Evolutionary conservation across 345 rosid species (phyloP).

Genomic region (Combretum micranthum): DNA sequence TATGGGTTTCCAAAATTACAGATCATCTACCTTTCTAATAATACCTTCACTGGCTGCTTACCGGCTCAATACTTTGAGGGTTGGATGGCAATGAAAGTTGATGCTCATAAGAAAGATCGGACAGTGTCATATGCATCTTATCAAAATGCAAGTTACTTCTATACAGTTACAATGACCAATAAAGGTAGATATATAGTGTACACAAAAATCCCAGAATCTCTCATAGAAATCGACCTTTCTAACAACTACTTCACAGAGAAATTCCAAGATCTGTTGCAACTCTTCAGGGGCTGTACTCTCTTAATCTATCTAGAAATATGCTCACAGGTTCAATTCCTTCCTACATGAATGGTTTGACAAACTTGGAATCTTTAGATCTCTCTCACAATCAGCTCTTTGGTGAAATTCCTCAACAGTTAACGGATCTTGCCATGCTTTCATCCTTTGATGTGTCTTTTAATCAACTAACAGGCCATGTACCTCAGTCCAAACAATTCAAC

Average conservation of each 20-base stretch:
- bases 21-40: constrained; percentile 13
- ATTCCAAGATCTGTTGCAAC: constrained; percentile 8
- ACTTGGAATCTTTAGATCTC: not conserved
- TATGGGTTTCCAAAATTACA: constrained; percentile 5
- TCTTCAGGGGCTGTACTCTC: not conserved
- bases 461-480: not conserved
- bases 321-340: not conserved
- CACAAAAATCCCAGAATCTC: not conserved
- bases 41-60: constrained; percentile 10
- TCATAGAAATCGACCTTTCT: constrained; percentile 1
- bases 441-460: not conserved
- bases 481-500: not conserved
- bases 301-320: constrained; percentile 2
- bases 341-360: not conserved
- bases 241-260: constrained; percentile 6
- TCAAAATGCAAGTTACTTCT: not conserved
- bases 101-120: not conserved
- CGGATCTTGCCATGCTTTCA: too few relatives aligned
- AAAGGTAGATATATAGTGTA: not conserved
- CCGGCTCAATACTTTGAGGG: constrained; percentile 7
- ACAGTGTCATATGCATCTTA: not conserved
- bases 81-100: constrained; percentile 22
- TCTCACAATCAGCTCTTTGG: too few relatives aligned
- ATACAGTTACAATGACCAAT: not conserved
- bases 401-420: too few relatives aligned